Base-by-base conservation (phyloP, 177 flowering plant species). In the Vitis hybrid region DNA sequence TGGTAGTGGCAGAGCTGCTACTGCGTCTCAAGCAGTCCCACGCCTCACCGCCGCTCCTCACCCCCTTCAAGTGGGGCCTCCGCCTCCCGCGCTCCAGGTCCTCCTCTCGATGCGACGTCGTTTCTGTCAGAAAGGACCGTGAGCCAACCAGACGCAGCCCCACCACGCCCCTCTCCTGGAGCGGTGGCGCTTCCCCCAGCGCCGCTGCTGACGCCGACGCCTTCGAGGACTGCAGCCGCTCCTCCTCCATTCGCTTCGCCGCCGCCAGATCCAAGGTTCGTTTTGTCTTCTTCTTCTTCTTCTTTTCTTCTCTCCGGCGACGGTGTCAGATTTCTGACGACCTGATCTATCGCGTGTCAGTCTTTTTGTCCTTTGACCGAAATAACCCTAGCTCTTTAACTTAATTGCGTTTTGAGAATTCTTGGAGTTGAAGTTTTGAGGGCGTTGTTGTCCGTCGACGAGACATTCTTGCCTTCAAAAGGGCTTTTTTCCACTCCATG, bases 131-230 rank as follows among this genome's bases (percentile, higher is more conserved):
- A 59, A 77, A 75, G 62, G 74, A 66, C 1, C 68, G 70, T 11
- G 79, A 74, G 21, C 68, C 70, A 19, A 66, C 75, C 13, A 70
- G 87, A 66, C 75, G 77, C 18, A 86, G 89, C 61, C 91, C 91
- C 17, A 83, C 86, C 63, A 86, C 91, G 18, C 91, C 89, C 14
- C 83, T 86, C 40, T 88, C 89, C 4, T 84, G 88, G 89, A 83
- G 88, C 74, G 88, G 81, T 45, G 85, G 83, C 62, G 75, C 78
- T 2, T 73, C 81, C 15, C 70, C 74, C 50, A 78, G 84, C 65
- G 67, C 60, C 57, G 72, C 78, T 9, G 83, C 60, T 65, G 81
- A 40, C 11, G 83, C 62, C 67, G 81, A 74, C 64, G 87, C 82
- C 10, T 74, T 57, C 67, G 87, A 82, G 40, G 83, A 77, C 32